Conservation (phyloP, 2,329 filamentous ascomycete species). For the Xylariaceae sp. region DNA sequence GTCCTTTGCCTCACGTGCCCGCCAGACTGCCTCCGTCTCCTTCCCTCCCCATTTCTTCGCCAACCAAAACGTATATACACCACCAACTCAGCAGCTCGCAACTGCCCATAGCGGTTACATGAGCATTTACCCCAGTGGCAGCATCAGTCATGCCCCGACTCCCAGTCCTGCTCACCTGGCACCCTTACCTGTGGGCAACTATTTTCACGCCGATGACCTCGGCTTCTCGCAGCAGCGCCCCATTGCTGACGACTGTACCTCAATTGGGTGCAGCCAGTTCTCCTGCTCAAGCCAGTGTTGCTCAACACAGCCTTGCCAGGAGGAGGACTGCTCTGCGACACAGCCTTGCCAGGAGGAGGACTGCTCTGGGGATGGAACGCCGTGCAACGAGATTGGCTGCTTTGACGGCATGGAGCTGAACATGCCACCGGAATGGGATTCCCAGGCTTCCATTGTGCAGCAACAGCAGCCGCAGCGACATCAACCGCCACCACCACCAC, state of each 20-base stretch:
- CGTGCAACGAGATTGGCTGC: constrained; percentile 15
- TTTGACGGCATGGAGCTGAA: neutral
- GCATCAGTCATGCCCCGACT: neutral
- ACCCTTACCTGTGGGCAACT: neutral
- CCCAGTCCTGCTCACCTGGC: neutral
- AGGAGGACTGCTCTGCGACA: constrained; percentile 19
- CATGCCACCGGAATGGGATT: neutral
- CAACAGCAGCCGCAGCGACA: no score
- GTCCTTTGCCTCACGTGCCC: constrained; percentile 3
- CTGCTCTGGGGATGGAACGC: constrained; percentile 19
- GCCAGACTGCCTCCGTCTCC: constrained; percentile 6
- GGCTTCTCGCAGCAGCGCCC: neutral
- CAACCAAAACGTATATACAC: neutral
- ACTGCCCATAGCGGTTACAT: neutral
- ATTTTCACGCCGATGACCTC: neutral
- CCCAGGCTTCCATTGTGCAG: neutral
- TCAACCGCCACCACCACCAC: neutral
- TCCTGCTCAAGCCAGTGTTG: constrained; percentile 3
- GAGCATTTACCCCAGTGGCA: neutral
- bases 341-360: constrained; percentile 19
- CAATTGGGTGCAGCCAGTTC: constrained; percentile 1
- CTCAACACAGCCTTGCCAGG: constrained; percentile 14
- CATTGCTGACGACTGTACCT: constrained; percentile 1
- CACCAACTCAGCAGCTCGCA: neutral
- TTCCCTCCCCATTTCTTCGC: neutral